A percentile compares a stretch with the other conserved stretches of the same genome.
Evolutionary conservation across 495 filamentous ascomycete genomes (phyloP).

Genomic region (Daldinia bambusicola): DNA sequence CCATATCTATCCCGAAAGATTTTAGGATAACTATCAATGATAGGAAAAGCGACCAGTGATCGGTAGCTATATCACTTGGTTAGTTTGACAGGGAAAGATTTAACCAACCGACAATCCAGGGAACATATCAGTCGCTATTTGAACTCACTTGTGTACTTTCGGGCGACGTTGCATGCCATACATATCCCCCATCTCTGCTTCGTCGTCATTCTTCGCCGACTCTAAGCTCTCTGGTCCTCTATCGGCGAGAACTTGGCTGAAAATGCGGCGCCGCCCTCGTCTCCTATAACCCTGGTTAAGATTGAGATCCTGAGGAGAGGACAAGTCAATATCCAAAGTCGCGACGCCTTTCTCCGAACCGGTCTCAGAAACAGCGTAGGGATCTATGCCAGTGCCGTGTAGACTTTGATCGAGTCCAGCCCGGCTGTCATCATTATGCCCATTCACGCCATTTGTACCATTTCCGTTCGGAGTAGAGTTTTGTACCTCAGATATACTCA

Average conservation of each 20-base stretch:
- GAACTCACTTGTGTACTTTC: slow-evolving; percentile 69
- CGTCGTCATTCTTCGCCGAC: slow-evolving; percentile 46
- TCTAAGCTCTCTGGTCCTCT: slow-evolving; percentile 49
- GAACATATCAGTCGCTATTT: neutral
- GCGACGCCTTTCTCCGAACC: slow-evolving; percentile 48
- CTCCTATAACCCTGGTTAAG: slow-evolving; percentile 38
- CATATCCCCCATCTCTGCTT: slow-evolving; percentile 44
- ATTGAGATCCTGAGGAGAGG: slow-evolving; percentile 53
- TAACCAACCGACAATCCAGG: slow-evolving; percentile 1
- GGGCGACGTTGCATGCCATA: slow-evolving; percentile 55
- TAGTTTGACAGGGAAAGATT: slow-evolving; percentile 15
- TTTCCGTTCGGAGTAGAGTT: slow-evolving; percentile 35
- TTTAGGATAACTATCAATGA: slow-evolving; percentile 82
- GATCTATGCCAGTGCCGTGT: slow-evolving; percentile 22
- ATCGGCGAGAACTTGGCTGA: slow-evolving; percentile 66
- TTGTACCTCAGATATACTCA: slow-evolving; percentile 51
- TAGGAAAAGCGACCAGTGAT: slow-evolving; percentile 73
- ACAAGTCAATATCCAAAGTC: slow-evolving; percentile 68
- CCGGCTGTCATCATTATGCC: slow-evolving; percentile 29
- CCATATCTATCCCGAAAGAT: slow-evolving; percentile 65
- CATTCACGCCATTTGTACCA: slow-evolving; percentile 36
- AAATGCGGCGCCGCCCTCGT: slow-evolving; percentile 63
- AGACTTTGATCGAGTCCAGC: slow-evolving; percentile 22
- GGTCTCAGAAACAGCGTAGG: slow-evolving; percentile 39
- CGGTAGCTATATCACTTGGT: slow-evolving; percentile 48